Evolutionary conservation across 176 grass and related monocot species (phyloP).

Genomic region (Raddia guianensis): DNA sequence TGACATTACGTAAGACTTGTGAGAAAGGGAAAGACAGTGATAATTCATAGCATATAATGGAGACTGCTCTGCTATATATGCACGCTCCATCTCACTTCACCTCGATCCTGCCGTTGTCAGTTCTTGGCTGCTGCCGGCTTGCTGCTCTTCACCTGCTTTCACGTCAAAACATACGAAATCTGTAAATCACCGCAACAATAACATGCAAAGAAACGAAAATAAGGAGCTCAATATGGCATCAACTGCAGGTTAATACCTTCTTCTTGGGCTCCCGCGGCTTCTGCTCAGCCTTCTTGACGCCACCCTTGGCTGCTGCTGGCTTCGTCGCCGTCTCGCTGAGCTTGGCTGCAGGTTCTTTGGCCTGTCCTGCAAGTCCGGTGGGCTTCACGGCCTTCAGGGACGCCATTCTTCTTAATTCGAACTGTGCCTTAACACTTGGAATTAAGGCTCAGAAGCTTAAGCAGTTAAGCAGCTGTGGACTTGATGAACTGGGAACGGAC

Average conservation of each 20-base stretch:
- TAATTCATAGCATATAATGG: slow-evolving; percentile 29
- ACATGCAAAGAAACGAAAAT: slow-evolving; percentile 1
- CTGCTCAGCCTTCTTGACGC: slow-evolving; percentile 73
- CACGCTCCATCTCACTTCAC: not conserved
- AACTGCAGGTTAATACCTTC: slow-evolving; percentile 52
- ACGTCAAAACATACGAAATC: slow-evolving; percentile 12
- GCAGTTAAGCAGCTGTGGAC: slow-evolving; percentile 39
- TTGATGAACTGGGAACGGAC: slow-evolving; percentile 34
- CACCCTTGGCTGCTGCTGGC: slow-evolving; percentile 57
- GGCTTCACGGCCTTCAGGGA: slow-evolving; percentile 67
- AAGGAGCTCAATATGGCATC: not conserved
- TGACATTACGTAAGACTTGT: slow-evolving; percentile 6
- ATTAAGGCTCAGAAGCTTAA: slow-evolving; percentile 36
- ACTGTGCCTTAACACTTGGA: not conserved
- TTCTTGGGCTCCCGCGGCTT: slow-evolving; percentile 81
- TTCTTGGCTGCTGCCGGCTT: slow-evolving; percentile 60
- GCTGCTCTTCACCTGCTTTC: slow-evolving; percentile 58
- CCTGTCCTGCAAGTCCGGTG: slow-evolving; percentile 45
- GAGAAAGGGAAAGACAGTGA: slow-evolving; percentile 15
- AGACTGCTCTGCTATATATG: not conserved
- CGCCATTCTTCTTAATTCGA: slow-evolving; percentile 54
- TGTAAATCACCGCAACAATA: not conserved
- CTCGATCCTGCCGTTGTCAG: slow-evolving; percentile 10
- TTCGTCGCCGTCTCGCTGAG: slow-evolving; percentile 51
- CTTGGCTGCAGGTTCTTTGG: slow-evolving; percentile 58